Evolutionary conservation across 352 stramenopile genomes (phyloP).

Genomic region (Phytophthora cactorum): DNA sequence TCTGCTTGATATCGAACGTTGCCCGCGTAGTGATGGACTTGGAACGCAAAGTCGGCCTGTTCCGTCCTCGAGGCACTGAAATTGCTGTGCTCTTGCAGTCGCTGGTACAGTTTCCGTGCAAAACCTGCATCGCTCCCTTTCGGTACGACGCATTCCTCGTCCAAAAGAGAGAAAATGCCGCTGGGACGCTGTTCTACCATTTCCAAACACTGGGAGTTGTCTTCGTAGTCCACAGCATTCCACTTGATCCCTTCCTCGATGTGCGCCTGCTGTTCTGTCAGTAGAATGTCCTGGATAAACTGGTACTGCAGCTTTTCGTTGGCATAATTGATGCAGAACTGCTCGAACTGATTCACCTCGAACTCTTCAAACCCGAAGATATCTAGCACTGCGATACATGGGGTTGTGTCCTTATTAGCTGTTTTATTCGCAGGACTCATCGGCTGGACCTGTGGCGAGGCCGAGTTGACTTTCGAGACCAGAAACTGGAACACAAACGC

Average conservation of each 20-base stretch:
- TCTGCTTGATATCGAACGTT: conserved; percentile 73
- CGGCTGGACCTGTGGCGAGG: conserved; percentile 33
- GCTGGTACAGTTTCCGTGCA: conserved; percentile 76
- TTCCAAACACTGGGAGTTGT: conserved; percentile 83
- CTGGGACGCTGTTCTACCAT: conserved; percentile 84
- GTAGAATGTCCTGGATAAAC: conserved; percentile 84
- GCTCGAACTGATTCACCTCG: conserved; percentile 79
- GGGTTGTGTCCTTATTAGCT: conserved; percentile 27
- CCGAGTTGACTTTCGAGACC: conserved; percentile 79
- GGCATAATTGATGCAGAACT: conserved; percentile 86
- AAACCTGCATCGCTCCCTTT: conserved; percentile 81
- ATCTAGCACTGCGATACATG: conserved; percentile 87
- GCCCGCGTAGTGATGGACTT: conserved; percentile 85
- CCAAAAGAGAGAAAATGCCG: conserved; percentile 80
- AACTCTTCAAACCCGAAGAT: conserved; percentile 94
- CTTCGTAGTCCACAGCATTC: conserved; percentile 69
- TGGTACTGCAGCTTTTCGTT: conserved; percentile 88
- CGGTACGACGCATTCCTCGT: conserved; percentile 88
- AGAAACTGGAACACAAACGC: conserved; percentile 86
- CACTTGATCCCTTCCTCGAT: conserved; percentile 76
- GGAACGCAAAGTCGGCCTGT: conserved; percentile 74
- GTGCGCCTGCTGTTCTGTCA: conserved; percentile 80
- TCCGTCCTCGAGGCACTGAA: conserved; percentile 75
- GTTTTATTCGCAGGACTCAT: conserved; percentile 14
- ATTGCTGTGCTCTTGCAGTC: conserved; percentile 59